Conservation (phyloP, 73 alveolate species). For the Stentor roeselii region DNA sequence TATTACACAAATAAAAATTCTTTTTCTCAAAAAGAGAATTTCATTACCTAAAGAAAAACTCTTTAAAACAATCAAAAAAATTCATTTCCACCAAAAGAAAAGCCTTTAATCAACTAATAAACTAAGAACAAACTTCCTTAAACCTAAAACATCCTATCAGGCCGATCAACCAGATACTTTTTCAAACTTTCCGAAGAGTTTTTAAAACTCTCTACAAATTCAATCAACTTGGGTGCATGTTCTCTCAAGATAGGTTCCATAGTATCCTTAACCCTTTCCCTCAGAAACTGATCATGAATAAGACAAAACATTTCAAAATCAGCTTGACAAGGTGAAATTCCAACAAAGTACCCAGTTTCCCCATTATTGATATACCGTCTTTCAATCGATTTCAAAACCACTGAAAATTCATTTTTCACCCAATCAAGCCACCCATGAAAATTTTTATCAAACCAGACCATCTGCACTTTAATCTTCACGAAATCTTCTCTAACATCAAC, state of each 20-base stretch:
- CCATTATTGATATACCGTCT: constrained; percentile 19
- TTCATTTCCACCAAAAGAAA: too few relatives aligned
- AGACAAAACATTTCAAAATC: constrained; percentile 17
- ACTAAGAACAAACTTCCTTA: too few relatives aligned
- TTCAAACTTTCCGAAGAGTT: neutral
- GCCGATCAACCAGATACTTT: neutral
- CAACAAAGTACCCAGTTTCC: constrained; percentile 11
- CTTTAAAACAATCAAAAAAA: too few relatives aligned
- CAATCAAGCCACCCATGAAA: neutral
- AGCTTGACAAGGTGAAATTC: neutral
- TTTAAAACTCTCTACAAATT: constrained; percentile 5
- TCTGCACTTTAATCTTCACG: neutral
- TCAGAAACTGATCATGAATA: neutral
- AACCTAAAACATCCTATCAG: neutral
- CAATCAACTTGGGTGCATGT: neutral
- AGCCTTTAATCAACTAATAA: too few relatives aligned
- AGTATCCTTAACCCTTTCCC: neutral
- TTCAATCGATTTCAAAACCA: neutral
- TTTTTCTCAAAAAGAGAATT: too few relatives aligned
- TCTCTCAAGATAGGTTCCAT: neutral
- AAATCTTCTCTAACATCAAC: constrained; percentile 32
- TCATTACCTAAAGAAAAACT: too few relatives aligned
- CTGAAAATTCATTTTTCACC: neutral
- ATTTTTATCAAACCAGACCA: neutral
- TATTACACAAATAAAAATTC: too few relatives aligned